These are phyloP conservation scores for Fusarium chaquense DNA, from an alignment of 2,329 filamentous ascomycete species.

Conservation along the genomic window DNA sequence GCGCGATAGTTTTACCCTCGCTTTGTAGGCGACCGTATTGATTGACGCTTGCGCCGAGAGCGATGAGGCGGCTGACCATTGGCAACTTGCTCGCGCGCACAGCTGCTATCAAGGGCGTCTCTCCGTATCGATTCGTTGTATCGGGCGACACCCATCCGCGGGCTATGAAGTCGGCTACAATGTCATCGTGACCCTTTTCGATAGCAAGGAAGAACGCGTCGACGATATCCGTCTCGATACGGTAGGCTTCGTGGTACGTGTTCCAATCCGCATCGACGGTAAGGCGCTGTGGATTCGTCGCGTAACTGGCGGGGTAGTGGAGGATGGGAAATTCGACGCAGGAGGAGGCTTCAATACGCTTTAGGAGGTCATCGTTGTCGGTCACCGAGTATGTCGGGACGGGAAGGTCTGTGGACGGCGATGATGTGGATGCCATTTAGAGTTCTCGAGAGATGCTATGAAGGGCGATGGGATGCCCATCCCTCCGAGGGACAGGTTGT, in stretches of 20 bases:
- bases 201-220: slow-evolving; percentile 50
- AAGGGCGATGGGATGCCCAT: neutral
- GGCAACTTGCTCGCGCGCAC: slow-evolving; percentile 47
- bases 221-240: slow-evolving; percentile 47
- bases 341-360: slow-evolving; percentile 38
- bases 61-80: slow-evolving; percentile 53
- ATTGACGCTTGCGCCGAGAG: slow-evolving; percentile 54
- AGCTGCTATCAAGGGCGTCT: slow-evolving; percentile 55
- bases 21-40: slow-evolving; percentile 34
- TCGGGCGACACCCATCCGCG: slow-evolving; percentile 56
- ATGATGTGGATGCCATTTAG: slow-evolving; percentile 5
- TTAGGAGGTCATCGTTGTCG: slow-evolving; percentile 36
- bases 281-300: neutral
- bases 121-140: slow-evolving; percentile 44
- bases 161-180: slow-evolving; percentile 49
- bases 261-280: neutral
- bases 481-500: neutral
- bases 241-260: slow-evolving; percentile 16
- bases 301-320: slow-evolving; percentile 2
- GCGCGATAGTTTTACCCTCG: neutral
- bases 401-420: neutral
- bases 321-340: slow-evolving; percentile 42
- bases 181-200: slow-evolving; percentile 42
- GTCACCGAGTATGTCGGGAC: slow-evolving; percentile 37
- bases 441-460: neutral